These are phyloP conservation scores for Lepiota venenata DNA, from an alignment of 768 basidiomycete genomes.

Conservation along the genomic window DNA sequence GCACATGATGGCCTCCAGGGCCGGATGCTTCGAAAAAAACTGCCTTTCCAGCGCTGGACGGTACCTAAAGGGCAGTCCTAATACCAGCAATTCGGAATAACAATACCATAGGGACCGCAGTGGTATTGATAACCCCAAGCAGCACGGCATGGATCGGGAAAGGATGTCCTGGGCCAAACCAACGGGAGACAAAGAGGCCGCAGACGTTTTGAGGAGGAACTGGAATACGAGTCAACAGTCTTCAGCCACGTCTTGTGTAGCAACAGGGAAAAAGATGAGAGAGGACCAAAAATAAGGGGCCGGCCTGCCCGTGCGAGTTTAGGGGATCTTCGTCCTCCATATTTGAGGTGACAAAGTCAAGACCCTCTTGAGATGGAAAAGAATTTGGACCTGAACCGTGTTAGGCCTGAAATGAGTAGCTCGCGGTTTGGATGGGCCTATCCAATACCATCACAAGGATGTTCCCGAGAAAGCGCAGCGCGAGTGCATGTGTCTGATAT, in stretches of 20 bases:
- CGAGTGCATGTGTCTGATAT: neutral
- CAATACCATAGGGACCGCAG: neutral
- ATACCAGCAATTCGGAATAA: neutral
- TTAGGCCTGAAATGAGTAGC: neutral
- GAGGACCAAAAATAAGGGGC: neutral
- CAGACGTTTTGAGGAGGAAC: neutral
- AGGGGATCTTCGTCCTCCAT: neutral
- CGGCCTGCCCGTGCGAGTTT: neutral
- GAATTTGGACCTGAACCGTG: neutral
- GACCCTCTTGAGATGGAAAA: too few relatives aligned
- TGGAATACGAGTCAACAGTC: neutral
- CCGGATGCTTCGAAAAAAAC: neutral
- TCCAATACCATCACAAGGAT: neutral
- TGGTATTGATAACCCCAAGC: neutral
- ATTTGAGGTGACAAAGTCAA: too few relatives aligned
- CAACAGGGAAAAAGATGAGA: neutral
- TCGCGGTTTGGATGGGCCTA: neutral
- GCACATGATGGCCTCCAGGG: neutral
- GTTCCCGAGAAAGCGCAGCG: neutral
- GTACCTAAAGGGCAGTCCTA: neutral
- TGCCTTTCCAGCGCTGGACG: neutral
- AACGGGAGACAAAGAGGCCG: neutral
- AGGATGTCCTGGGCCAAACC: neutral
- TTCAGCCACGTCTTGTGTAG: neutral
- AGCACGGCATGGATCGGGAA: neutral